Evolutionary conservation across 1,284 basidiomycete species (phyloP), one percentile per base, ranked within the genome.

Genomic region (Sporisorium graminicola): DNA sequence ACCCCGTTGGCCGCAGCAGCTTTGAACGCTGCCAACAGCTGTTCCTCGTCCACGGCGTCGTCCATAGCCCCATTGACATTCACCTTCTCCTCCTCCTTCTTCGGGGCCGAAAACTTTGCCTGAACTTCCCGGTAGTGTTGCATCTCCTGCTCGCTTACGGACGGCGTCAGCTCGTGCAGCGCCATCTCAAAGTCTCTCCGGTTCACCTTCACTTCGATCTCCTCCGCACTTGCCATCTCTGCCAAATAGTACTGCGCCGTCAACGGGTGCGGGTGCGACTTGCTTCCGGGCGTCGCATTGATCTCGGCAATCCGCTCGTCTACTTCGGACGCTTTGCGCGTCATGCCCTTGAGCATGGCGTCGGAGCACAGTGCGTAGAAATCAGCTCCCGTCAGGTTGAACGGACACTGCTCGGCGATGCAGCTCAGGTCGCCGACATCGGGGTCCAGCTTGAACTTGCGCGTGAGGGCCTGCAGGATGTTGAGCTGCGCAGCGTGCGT

Each of bases 341-440:
- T 92, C 92, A 99, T 97, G 8, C 96, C 94, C 83, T 94, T 94
- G 53, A 99, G 89, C 89, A 99, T 91, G 1, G 96, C 95, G 85
- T 99, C 97, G 4, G 94, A 93, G 85, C 96, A 98, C 16, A 99
- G 88, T 0, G 97, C 96, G 87, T 99, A 99, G 79, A 99, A 95
- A 86, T 99, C 97, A 37, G 97, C 97, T 27, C 97, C 84, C 1
- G 84, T 85, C 27, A 84, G 63, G 85, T 96, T 94, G 88, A 97
- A 94, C 0, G 94, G 92, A 73, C 95, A 98, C 58, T 88, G 87
- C 43, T 92, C 88, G 14, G 93, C 92, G 54, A 99, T 87, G 8
- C 85, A 82, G 33, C 87, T 85, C 16, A 99, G 89, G 78, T 92
- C 88, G 27, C 78, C 78, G 9, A 96, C 88, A 56, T 87, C 87